Evolutionary conservation across 495 filamentous ascomycete genomes (phyloP).

Genomic region (Lasiosphaeria hispida): DNA sequence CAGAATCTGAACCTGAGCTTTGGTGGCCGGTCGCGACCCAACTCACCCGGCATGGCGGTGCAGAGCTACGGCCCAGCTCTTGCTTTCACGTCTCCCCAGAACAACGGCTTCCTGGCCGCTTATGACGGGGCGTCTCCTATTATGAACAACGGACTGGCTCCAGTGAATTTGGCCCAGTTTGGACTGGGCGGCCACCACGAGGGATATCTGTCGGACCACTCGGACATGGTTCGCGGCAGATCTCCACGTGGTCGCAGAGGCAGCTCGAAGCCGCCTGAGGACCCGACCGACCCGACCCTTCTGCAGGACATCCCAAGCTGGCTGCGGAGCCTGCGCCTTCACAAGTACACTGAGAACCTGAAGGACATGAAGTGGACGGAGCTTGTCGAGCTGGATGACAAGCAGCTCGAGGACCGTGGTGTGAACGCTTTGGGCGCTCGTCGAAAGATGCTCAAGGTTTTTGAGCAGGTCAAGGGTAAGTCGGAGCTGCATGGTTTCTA

Average conservation of each 20-base stretch:
- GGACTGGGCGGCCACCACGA: conserved; percentile 62
- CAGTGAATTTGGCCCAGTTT: conserved; percentile 73
- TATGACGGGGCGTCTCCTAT: conserved; percentile 75
- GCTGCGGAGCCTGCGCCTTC: conserved; percentile 89
- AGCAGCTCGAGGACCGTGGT: conserved; percentile 86
- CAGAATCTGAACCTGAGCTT: conserved; percentile 66
- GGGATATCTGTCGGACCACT: conserved; percentile 93
- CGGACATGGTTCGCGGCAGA: conserved; percentile 82
- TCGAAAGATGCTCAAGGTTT: conserved; percentile 98
- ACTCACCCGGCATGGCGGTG: conserved; percentile 85
- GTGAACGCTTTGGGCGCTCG: conserved; percentile 94
- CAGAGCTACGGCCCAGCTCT: conserved; percentile 65
- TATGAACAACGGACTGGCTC: conserved; percentile 69
- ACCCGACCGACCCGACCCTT: conserved; percentile 86
- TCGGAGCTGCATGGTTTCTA: background rate
- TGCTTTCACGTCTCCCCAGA: conserved; percentile 84
- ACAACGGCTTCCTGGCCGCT: conserved; percentile 90
- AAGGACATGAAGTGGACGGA: conserved; percentile 98
- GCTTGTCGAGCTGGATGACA: conserved; percentile 86
- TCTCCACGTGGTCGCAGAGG: conserved; percentile 91
- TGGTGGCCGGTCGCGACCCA: conserved; percentile 83
- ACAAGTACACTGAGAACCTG: conserved; percentile 98
- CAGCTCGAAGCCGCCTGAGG: conserved; percentile 95
- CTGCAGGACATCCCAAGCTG: conserved; percentile 95
- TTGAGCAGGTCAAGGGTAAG: conserved; percentile 85